A percentile compares a stretch with the other conserved stretches of the same genome.
phyloP scores from a whole-genome alignment of 108 stramenopile genomes.

The Asterionellopsis glacialis region DNA sequence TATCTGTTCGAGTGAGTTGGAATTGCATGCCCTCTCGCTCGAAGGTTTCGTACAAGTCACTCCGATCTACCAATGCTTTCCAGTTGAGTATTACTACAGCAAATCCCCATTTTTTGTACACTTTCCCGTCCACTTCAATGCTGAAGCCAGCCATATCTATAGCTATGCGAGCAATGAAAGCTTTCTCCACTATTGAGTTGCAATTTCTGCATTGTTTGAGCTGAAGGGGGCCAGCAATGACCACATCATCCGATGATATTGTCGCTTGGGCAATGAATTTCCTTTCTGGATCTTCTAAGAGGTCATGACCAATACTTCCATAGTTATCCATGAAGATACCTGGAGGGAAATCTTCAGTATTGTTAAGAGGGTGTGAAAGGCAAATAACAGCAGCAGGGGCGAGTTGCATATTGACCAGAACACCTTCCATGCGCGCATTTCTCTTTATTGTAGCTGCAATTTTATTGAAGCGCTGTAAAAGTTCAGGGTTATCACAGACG shows the following conservation, averaged over 20 bases:
- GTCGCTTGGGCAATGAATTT: constrained; percentile 19
- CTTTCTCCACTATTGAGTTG: constrained; percentile 13
- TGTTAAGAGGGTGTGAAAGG: constrained; percentile 25
- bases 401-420: constrained; percentile 30
- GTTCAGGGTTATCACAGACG: constrained; percentile 20
- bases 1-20: constrained; percentile 49
- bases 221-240: constrained; percentile 47
- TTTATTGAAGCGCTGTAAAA: constrained; percentile 12
- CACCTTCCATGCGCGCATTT: constrained; percentile 25
- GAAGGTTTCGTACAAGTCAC: constrained; percentile 37
- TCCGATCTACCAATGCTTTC: constrained; percentile 19
- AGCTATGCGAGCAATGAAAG: constrained; percentile 45
- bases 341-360: constrained; percentile 36
- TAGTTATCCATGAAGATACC: constrained; percentile 20
- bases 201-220: constrained; percentile 27
- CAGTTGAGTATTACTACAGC: constrained; percentile 31
- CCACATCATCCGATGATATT: constrained; percentile 24
- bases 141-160: constrained; percentile 25
- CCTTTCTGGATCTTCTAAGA: constrained; percentile 18
- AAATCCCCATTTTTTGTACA: constrained; percentile 49
- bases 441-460: constrained; percentile 30
- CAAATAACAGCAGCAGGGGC: constrained; percentile 32
- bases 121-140: constrained; percentile 32
- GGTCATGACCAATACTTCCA: constrained; percentile 20
- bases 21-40: constrained; percentile 28